A percentile compares a stretch with the other conserved stretches of the same genome.
Evolutionary conservation across 495 filamentous ascomycete genomes (phyloP).

Genomic region (Bacidia gigantensis): DNA sequence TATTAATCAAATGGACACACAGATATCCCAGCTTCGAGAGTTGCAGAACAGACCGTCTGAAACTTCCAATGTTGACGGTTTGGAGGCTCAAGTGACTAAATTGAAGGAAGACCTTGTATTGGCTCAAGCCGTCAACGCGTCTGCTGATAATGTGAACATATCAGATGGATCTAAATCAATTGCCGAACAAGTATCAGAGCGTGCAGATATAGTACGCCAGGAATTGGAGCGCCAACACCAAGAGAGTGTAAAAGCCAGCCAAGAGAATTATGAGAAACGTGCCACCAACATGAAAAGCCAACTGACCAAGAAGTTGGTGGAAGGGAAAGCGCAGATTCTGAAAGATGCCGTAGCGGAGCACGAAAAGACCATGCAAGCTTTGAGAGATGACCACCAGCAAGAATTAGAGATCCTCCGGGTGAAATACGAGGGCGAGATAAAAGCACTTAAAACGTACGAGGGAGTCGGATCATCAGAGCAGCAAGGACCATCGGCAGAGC

Average conservation of each 20-base stretch:
- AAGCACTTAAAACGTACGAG: constrained; percentile 27
- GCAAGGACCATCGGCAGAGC: constrained; percentile 22
- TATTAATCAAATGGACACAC: constrained; percentile 15
- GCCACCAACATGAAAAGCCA: constrained; percentile 59
- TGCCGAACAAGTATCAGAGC: constrained; percentile 26
- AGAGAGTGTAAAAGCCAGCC: constrained; percentile 42
- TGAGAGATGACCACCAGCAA: constrained; percentile 37
- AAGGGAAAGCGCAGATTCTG: constrained; percentile 38
- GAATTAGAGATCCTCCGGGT: constrained; percentile 50
- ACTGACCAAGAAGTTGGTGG: constrained; percentile 54
- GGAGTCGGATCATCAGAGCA: constrained; percentile 13
- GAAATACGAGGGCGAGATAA: constrained; percentile 48
- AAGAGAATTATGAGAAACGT: constrained; percentile 50
- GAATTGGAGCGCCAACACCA: constrained; percentile 27
- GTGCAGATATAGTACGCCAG: constrained; percentile 21
- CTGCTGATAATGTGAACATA: constrained; percentile 7
- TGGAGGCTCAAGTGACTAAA: constrained; percentile 23
- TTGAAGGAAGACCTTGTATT: constrained; percentile 30
- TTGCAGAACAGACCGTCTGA: constrained; percentile 2
- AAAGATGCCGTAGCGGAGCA: constrained; percentile 33
- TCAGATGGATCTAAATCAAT: constrained; percentile 20
- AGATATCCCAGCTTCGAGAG: constrained; percentile 8
- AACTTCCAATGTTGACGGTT: constrained; percentile 1
- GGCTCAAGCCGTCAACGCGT: constrained; percentile 23
- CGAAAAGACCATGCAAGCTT: constrained; percentile 26